Percentiles rank a stretch among this genome's conserved stretches.
These are phyloP conservation scores for Scheffersomyces spartinae DNA, from an alignment of 805 yeast genomes.

Conservation along the genomic window DNA sequence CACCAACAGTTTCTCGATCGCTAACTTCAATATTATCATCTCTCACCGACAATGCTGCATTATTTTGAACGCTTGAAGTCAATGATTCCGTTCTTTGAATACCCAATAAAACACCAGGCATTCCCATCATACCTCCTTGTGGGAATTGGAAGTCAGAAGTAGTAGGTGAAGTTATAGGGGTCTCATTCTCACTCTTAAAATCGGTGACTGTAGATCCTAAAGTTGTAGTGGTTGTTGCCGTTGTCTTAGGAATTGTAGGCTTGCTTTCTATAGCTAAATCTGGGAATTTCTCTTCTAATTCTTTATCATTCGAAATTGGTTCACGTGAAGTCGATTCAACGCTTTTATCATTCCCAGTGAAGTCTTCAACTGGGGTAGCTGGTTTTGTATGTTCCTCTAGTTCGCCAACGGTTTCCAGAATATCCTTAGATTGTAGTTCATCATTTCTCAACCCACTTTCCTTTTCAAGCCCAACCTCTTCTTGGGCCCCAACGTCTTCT, in stretches of 20 bases:
- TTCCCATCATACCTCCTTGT: constrained; percentile 26
- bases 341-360: too few species aligned
- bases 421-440: constrained; percentile 1
- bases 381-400: too few species aligned
- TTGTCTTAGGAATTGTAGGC: constrained; percentile 6
- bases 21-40: constrained; percentile 46
- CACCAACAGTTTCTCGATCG: constrained; percentile 29
- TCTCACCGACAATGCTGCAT: constrained; percentile 83
- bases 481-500: too few species aligned
- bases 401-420: too few species aligned
- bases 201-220: constrained; percentile 11
- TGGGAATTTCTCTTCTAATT: constrained; percentile 26
- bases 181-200: constrained; percentile 27
- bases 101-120: constrained; percentile 32
- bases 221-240: constrained; percentile 7
- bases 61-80: constrained; percentile 85
- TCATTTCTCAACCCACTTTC: too few species aligned
- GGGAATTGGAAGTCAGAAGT: constrained; percentile 37
- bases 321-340: constrained; percentile 2
- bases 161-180: constrained; percentile 38
- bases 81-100: constrained; percentile 58
- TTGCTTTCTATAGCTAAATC: constrained; percentile 20
- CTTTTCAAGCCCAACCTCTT: too few species aligned
- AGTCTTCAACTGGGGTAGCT: too few species aligned
- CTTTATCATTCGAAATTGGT: constrained; percentile 13